Evolutionary conservation across 2,329 filamentous ascomycete genomes (phyloP).

Genomic region (Fusarium abutilonis): DNA sequence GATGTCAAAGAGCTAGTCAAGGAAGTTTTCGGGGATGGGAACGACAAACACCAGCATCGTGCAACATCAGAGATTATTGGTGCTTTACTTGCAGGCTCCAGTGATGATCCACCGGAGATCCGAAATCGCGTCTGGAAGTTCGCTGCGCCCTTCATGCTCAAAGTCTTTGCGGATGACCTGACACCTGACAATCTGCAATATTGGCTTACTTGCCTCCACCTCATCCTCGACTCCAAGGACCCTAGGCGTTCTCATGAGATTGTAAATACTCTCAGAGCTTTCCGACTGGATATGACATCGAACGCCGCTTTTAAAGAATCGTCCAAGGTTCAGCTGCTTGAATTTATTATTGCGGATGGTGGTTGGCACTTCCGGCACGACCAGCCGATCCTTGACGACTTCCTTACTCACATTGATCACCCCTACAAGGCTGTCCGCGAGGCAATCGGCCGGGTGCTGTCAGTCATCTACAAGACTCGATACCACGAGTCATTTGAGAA

Average conservation of each 20-base stretch:
- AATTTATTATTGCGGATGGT: slow-evolving; percentile 85
- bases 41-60: slow-evolving; percentile 96
- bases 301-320: slow-evolving; percentile 99
- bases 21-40: slow-evolving; percentile 87
- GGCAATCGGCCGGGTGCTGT: slow-evolving; percentile 89
- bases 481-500: slow-evolving; percentile 94
- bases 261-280: slow-evolving; percentile 81
- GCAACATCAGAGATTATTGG: slow-evolving; percentile 94
- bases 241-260: slow-evolving; percentile 88
- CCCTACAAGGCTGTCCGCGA: slow-evolving; percentile 98
- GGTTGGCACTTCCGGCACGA: slow-evolving; percentile 97
- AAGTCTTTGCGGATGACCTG: slow-evolving; percentile 88
- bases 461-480: slow-evolving; percentile 86
- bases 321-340: slow-evolving; percentile 90
- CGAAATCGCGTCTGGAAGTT: slow-evolving; percentile 86
- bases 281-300: slow-evolving; percentile 91
- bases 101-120: slow-evolving; percentile 78
- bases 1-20: slow-evolving; percentile 85
- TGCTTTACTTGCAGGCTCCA: slow-evolving; percentile 81
- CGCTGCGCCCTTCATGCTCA: slow-evolving; percentile 85
- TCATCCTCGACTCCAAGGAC: slow-evolving; percentile 88
- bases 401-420: slow-evolving; percentile 91
- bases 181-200: slow-evolving; percentile 95
- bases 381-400: slow-evolving; percentile 87
- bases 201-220: slow-evolving; percentile 93